Evolutionary conservation across 2,329 filamentous ascomycete species (phyloP), one percentile per base, ranked within the genome.

Genomic region (Talaromyces funiculosus): DNA sequence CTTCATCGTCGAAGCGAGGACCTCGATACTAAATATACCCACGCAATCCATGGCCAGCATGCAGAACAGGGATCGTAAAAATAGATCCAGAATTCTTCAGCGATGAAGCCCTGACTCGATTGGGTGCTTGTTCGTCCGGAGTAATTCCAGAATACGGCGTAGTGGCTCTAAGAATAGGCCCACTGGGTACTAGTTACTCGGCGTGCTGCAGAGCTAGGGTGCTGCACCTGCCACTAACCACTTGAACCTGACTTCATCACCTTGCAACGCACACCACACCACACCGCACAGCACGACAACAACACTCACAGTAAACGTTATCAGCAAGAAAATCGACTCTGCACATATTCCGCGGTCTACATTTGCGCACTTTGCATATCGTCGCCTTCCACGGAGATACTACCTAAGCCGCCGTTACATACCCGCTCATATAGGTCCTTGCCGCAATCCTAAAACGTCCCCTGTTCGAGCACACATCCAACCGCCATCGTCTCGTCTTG

Each of bases 131-230:
- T 1, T 20, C 9, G 4, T 33, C 45, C 54, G 54, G 54, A 45
- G 54, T 22, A 45, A 31, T 57, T 31, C 24, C 54, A 57, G 54
- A 57, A 57, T 45, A 57, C 38, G 54, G 54, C 14, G 54, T 57
- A 57, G 54, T 29, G 54, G 18, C 29, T 20, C 53, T 57, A 56
- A 56, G 53, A 45, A 56, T 56, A 56, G 53, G n/a, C 53, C 35
- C 31, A 22, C 49, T 53, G 26, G 20, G n/a, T n/a, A n/a, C n/a
- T n/a, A n/a, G n/a, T n/a, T n/a, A n/a, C n/a, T n/a, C n/a, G n/a
- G 12, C 18, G 47, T 33, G 16, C 9, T 51, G 47, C 9, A 31
- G 45, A 24, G 22, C 1, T 42, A 40, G 53, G 7, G 40, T 31
- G 16, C 37, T 31, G 29, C 53, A 31, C 16, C 37, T 42, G 40